Evolutionary conservation across 371 early-diverging fungal genomes (phyloP), one percentile per base, ranked within the genome.

Genomic region (Cokeromyces recurvatus): DNA sequence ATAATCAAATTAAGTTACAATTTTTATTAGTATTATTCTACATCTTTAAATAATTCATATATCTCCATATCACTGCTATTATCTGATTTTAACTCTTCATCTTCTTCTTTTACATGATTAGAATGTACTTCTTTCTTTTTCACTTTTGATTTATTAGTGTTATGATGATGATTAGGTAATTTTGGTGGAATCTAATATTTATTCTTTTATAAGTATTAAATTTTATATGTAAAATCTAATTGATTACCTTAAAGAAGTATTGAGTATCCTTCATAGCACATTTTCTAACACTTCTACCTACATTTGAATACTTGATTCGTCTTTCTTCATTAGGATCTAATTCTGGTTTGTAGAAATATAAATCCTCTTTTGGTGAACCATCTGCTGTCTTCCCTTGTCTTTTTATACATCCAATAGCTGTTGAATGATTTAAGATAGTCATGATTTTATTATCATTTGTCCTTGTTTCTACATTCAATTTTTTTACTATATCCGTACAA

Each of bases 201-300:
- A 21, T n/a, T 20, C 27, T 31, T 12, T 25, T 9, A 32, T 27
- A n/a, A 3, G n/a, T n/a, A n/a, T n/a, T n/a, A n/a, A n/a, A n/a
- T 23, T 11, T 17, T 25, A 24, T 35, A 27, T 7, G 17, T 10
- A n/a, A 4, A 23, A 40, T 12, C 15, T 10, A 14, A 11, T n/a
- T 27, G 12, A 43, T 60, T 56, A 56, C 62, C 43, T 50, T 77
- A 55, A 71, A 77, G 51, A 71, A 77, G 32, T 77, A 77, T 57
- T 77, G 77, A 32, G 74, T 68, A 36, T 77, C 77, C 51, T 68
- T 71, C 56, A 77, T 57, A 11, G 74, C 71, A 46, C 77, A 77
- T 43, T 71, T 74, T 31, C 77, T 65, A 17, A 74, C 77, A 39
- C 74, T 68, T 39, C 68, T 71, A 39, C 69, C 68, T 25, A 55